Evolutionary conservation across 768 basidiomycete species (phyloP), one percentile per base, ranked within the genome.

Genomic region (Leucocoprinus sp.): DNA sequence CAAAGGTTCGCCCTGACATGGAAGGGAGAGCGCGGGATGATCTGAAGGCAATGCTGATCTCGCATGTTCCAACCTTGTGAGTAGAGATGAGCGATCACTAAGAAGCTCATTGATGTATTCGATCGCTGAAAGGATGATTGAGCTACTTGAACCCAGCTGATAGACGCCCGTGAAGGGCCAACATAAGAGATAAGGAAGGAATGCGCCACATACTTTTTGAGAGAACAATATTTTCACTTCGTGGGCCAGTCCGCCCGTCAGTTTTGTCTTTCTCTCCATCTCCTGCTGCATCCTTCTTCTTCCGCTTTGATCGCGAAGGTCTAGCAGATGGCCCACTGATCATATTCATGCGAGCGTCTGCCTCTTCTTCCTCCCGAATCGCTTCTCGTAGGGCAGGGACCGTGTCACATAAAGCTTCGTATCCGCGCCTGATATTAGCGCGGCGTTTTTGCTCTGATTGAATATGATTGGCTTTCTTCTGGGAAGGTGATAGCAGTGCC

Each of bases 401-500:
- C 21, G 79, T 77, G 19, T 83, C 82, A 56, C 91, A 93, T 0
- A 96, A 70, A 5, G 84, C 80, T 54, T 93, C 92, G 59, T 95
- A 95, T 8, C 91, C 93, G 29, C 81, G 67, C 8, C 90, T 74
- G 42, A 96, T 95, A 55, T 92, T 93, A 11, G 89, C 89, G 24
- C 93, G 78, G 19, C 93, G 81, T 62, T 93, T 93, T 67, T 95
- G 91, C 66, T 96, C 93, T 2, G 83, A 86, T 55, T 89, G 85
- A 53, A 96, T 95, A 57, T 96, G 92, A 55, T 93, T 93, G 31
- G 84, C 84, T 59, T 93, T 89, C 60, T 93, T 93, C 69, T 93
- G 88, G 2, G 84, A 81, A 0, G 86, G 78, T 1, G 84, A 82
- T 19, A 93, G 73, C 19, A 92, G 70, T 15, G 34, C 17, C 9